Evolutionary conservation across 228 moss, liverwort and hornwort genomes (phyloP).

Genomic region (Sphagnum fallax): DNA sequence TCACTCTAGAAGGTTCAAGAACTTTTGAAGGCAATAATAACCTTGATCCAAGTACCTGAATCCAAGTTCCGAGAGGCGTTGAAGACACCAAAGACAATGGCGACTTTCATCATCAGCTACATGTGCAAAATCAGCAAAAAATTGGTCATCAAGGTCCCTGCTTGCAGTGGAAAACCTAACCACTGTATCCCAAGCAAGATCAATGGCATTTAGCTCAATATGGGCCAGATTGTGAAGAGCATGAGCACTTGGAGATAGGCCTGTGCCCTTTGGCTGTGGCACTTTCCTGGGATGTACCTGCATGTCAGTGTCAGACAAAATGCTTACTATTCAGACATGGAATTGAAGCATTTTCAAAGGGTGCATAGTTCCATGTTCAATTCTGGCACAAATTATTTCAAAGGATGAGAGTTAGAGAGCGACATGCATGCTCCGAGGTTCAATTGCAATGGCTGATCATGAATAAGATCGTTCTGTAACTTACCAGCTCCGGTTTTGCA

Average conservation of each 20-base stretch:
- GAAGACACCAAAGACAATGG: constrained; percentile 90
- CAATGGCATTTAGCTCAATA: constrained; percentile 92
- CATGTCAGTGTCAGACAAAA: background rate
- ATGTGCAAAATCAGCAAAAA: constrained; percentile 82
- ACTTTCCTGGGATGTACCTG: constrained; percentile 82
- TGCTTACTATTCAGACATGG: background rate
- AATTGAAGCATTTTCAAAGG: background rate
- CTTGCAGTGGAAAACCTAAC: constrained; percentile 83
- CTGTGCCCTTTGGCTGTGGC: constrained; percentile 56
- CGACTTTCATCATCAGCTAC: constrained; percentile 97
- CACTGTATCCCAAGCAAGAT: constrained; percentile 92
- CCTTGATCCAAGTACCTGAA: constrained; percentile 36
- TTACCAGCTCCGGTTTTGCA: constrained; percentile 69
- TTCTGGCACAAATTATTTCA: background rate
- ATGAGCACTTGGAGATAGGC: constrained; percentile 66
- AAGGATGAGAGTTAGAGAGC: too few relatives aligned
- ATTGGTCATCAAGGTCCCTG: constrained; percentile 66
- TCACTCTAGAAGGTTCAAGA: too few relatives aligned
- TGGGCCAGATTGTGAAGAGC: constrained; percentile 81
- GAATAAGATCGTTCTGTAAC: background rate
- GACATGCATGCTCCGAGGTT: too few relatives aligned
- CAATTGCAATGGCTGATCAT: too few relatives aligned
- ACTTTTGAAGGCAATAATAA: too few relatives aligned
- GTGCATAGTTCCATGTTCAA: background rate
- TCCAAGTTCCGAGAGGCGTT: constrained; percentile 84